A percentile compares a stretch with the other conserved stretches of the same genome.
Conservation (phyloP, 164 flowering plant species). For the Warburgia ugandensis region DNA sequence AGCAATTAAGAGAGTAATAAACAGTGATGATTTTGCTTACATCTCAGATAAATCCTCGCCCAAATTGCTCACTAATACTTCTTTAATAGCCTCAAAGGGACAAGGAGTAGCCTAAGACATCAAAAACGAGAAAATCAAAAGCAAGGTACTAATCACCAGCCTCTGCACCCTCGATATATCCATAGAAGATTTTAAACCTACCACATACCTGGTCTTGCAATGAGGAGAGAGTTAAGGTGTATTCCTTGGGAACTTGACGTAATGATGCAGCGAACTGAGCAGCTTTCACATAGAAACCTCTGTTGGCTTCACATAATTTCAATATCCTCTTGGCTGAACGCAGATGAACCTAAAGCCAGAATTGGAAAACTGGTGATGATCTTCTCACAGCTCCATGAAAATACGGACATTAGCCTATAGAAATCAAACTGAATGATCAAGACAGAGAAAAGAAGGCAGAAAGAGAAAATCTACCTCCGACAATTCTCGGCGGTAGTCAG, state of each 20-base stretch:
- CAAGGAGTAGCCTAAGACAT: slow-evolving; percentile 71
- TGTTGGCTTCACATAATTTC: slow-evolving; percentile 69
- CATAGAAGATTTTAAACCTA: slow-evolving; percentile 1
- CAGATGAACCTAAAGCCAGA: slow-evolving; percentile 54
- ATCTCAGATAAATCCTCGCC: slow-evolving; percentile 53
- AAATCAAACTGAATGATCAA: not conserved
- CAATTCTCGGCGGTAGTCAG: slow-evolving; percentile 35
- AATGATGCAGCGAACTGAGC: slow-evolving; percentile 84
- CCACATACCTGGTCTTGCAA: slow-evolving; percentile 74
- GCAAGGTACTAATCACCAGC: not conserved
- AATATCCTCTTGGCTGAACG: slow-evolving; percentile 76
- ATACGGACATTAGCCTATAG: not conserved
- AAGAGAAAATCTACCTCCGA: slow-evolving; percentile 37
- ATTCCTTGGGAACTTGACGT: slow-evolving; percentile 74
- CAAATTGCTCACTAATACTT: slow-evolving; percentile 44
- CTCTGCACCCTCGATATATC: not conserved
- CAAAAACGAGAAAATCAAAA: slow-evolving; percentile 11
- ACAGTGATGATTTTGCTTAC: too few relatives aligned
- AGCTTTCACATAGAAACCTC: slow-evolving; percentile 92
- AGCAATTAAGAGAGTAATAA: too few relatives aligned
- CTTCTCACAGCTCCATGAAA: not conserved
- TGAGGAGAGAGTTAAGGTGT: slow-evolving; percentile 62
- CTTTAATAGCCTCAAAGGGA: slow-evolving; percentile 52
- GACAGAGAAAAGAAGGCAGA: not conserved
- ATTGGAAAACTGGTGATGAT: not conserved